Evolutionary conservation across 2,329 filamentous ascomycete genomes (phyloP).

Genomic region (Blastomyces silverae): DNA sequence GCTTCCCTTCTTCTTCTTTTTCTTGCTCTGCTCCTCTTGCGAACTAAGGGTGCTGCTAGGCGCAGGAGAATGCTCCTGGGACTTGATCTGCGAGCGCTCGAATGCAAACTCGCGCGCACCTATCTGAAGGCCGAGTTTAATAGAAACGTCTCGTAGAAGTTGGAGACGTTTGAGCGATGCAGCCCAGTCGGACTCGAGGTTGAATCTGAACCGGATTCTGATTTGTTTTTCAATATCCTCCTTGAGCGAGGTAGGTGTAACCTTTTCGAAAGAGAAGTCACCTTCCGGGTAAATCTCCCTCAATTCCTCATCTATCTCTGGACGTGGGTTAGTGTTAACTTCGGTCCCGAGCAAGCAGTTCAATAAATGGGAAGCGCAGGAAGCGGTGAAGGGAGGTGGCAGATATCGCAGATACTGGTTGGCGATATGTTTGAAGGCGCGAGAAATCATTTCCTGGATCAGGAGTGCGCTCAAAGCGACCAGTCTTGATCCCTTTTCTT

Average conservation of each 20-base stretch:
- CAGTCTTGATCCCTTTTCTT: conserved; percentile 61
- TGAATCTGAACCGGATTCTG: conserved; percentile 66
- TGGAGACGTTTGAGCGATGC: conserved; percentile 65
- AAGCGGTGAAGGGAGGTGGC: conserved; percentile 69
- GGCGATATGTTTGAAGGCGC: conserved; percentile 89
- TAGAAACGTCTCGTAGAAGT: conserved; percentile 76
- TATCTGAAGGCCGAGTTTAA: conserved; percentile 87
- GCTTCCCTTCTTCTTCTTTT: conserved; percentile 55
- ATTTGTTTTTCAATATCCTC: conserved; percentile 66
- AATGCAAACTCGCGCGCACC: conserved; percentile 72
- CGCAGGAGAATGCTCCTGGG: conserved; percentile 31
- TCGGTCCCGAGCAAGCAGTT: conserved; percentile 82
- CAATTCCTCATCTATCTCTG: conserved; percentile 69
- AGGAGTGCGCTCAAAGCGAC: conserved; percentile 69
- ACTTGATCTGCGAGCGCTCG: conserved; percentile 40
- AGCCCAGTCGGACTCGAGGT: conserved; percentile 62
- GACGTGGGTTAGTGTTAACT: conserved; percentile 68
- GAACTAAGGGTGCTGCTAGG: conserved; percentile 36
- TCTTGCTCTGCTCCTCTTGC: conserved; percentile 39
- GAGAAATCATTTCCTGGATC: conserved; percentile 87
- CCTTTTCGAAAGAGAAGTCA: conserved; percentile 71
- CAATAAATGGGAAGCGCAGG: conserved; percentile 76
- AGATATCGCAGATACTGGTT: conserved; percentile 72
- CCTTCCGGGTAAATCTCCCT: conserved; percentile 71
- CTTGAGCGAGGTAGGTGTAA: conserved; percentile 66